These are phyloP conservation scores for Ophiostoma fasciatum DNA, from an alignment of 2,329 filamentous ascomycete species.

Conservation along the genomic window DNA sequence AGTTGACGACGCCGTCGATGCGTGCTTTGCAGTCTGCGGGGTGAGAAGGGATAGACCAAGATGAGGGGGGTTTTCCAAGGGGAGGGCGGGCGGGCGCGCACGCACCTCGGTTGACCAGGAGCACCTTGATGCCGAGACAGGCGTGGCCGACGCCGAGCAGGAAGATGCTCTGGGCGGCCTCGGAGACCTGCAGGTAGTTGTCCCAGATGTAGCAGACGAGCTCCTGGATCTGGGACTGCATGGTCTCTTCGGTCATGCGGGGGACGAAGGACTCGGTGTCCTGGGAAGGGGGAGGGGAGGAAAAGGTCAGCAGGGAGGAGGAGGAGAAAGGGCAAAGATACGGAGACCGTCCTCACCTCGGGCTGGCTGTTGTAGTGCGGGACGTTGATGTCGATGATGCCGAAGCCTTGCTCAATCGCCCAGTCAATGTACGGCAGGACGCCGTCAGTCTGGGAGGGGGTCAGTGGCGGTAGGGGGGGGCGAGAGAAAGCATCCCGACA, in stretches of 20 bases:
- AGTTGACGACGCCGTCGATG: slow-evolving; percentile 62
- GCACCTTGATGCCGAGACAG: slow-evolving; percentile 66
- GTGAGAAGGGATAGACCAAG: slow-evolving; percentile 9
- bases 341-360: slow-evolving; percentile 28
- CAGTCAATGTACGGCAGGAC: slow-evolving; percentile 71
- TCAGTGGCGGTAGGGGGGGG: not conserved
- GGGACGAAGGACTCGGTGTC: slow-evolving; percentile 34
- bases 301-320: not conserved
- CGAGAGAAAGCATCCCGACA: not conserved
- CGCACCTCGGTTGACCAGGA: slow-evolving; percentile 62
- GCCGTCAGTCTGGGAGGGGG: slow-evolving; percentile 53
- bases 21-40: slow-evolving; percentile 45
- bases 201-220: slow-evolving; percentile 86
- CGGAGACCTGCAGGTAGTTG: slow-evolving; percentile 77
- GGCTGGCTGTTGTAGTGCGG: slow-evolving; percentile 58
- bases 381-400: slow-evolving; percentile 82
- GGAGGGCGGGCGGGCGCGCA: too few species aligned
- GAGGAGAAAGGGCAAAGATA: not conserved
- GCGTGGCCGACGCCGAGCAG: slow-evolving; percentile 83
- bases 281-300: too few species aligned
- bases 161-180: slow-evolving; percentile 59
- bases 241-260: slow-evolving; percentile 26
- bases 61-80: too few species aligned
- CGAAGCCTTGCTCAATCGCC: slow-evolving; percentile 63
- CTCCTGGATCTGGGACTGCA: slow-evolving; percentile 51